Conservation (phyloP, 2,329 filamentous ascomycete species). For the Chrysosporium queenslandicum region DNA sequence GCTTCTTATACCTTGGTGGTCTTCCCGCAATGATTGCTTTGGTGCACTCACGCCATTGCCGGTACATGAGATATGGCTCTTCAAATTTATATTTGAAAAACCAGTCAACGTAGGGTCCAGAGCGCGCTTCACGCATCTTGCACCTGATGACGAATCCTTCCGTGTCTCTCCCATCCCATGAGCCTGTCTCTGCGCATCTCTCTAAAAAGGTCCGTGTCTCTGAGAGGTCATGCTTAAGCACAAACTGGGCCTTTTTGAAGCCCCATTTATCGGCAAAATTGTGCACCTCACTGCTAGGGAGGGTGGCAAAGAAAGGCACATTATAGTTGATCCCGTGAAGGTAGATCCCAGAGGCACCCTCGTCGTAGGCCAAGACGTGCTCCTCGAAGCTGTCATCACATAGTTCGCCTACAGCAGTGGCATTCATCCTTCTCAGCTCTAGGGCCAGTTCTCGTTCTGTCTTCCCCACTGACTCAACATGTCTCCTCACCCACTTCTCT, state of each 20-base stretch:
- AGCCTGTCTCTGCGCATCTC: slow-evolving; percentile 72
- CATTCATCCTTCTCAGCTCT: slow-evolving; percentile 67
- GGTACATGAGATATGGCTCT: slow-evolving; percentile 96
- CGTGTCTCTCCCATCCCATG: slow-evolving; percentile 82
- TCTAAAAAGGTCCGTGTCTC: slow-evolving; percentile 75
- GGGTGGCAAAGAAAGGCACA: slow-evolving; percentile 80
- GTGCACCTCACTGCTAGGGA: slow-evolving; percentile 73
- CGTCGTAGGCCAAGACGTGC: slow-evolving; percentile 82
- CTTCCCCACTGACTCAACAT: slow-evolving; percentile 67
- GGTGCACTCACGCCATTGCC: slow-evolving; percentile 96
- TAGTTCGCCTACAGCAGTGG: slow-evolving; percentile 89
- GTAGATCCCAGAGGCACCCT: slow-evolving; percentile 78
- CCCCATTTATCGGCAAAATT: slow-evolving; percentile 86
- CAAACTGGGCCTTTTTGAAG: slow-evolving; percentile 76
- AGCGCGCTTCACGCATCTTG: slow-evolving; percentile 48
- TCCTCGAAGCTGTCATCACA: slow-evolving; percentile 96
- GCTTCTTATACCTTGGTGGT: slow-evolving; percentile 71
- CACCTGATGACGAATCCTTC: slow-evolving; percentile 96
- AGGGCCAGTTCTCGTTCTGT: slow-evolving; percentile 67
- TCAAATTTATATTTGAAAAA: slow-evolving; percentile 99
- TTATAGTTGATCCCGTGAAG: slow-evolving; percentile 95
- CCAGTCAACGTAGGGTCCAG: slow-evolving; percentile 68
- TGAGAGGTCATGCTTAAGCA: slow-evolving; percentile 63
- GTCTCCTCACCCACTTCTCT: slow-evolving; percentile 69
- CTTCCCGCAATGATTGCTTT: slow-evolving; percentile 73